phyloP scores from a whole-genome alignment of 768 basidiomycete genomes.

The Lactarius vividus region DNA sequence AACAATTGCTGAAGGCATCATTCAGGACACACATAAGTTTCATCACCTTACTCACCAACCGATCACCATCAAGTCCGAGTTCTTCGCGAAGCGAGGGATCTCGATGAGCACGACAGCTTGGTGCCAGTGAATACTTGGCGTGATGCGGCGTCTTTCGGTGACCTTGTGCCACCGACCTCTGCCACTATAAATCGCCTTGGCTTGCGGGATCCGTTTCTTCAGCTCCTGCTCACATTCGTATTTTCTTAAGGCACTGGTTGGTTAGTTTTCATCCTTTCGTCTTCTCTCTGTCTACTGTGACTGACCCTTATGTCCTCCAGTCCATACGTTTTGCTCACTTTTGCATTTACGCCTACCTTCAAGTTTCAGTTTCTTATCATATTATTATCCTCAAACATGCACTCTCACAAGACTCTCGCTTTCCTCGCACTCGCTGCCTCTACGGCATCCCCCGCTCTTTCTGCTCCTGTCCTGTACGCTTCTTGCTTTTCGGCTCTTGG shows the following conservation, averaged over 20 bases:
- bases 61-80: not conserved
- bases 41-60: not conserved
- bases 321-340: not conserved
- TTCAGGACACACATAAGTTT: not conserved
- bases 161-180: not conserved
- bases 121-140: not conserved
- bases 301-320: not conserved
- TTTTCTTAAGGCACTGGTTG: constrained; percentile 17
- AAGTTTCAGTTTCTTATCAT: not conserved
- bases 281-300: not conserved
- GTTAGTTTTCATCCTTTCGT: not conserved
- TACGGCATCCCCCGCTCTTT: not conserved
- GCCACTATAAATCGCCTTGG: not conserved
- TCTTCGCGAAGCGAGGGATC: not conserved
- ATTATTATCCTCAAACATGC: constrained; percentile 5
- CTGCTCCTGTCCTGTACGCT: not conserved
- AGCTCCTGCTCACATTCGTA: constrained; percentile 7
- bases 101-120: not conserved
- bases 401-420: not conserved
- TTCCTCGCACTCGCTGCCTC: constrained; percentile 10
- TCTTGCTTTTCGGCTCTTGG: not conserved
- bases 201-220: not conserved
- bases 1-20: not conserved
- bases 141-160: not conserved
- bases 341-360: not conserved